Conservation (phyloP, 2,329 filamentous ascomycete species). For the Diplodia intermedia region DNA sequence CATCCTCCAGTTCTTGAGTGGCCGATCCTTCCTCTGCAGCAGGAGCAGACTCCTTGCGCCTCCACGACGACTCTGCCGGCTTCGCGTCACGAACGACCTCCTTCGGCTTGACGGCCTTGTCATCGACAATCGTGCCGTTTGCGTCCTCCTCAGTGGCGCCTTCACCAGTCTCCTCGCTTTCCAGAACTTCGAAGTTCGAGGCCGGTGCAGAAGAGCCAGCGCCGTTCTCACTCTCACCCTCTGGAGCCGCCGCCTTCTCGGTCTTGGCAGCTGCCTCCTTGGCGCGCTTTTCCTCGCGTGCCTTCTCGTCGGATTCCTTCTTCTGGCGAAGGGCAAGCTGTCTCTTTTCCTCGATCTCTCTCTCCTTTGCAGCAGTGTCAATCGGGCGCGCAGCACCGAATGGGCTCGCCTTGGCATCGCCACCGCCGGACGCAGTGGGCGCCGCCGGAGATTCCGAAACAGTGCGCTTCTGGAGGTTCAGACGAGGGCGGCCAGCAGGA, state of each 20-base stretch:
- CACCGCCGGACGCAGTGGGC: conserved; percentile 50
- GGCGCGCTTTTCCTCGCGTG: conserved; percentile 70
- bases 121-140: conserved; percentile 57
- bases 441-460: conserved; percentile 74
- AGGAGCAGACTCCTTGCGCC: conserved; percentile 45
- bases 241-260: conserved; percentile 59
- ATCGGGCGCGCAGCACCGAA: conserved; percentile 95
- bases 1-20: conserved; percentile 57
- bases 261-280: conserved; percentile 65
- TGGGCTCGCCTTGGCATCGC: conserved; percentile 83
- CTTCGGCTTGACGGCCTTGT: conserved; percentile 64
- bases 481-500: conserved; percentile 72
- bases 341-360: conserved; percentile 88
- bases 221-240: conserved; percentile 43
- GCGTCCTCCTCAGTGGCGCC: conserved; percentile 49
- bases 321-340: conserved; percentile 77
- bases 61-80: conserved; percentile 50
- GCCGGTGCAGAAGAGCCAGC: conserved; percentile 46
- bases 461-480: conserved; percentile 91
- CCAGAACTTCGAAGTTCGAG: conserved; percentile 63
- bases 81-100: conserved; percentile 58
- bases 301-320: conserved; percentile 86
- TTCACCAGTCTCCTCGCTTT: conserved; percentile 48
- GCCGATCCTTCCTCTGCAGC: conserved; percentile 48
- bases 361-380: conserved; percentile 88